A percentile compares a stretch with the other conserved stretches of the same genome.
Evolutionary conservation across 176 grass and related monocot species (phyloP).

Genomic region (Pharus latifolius): DNA sequence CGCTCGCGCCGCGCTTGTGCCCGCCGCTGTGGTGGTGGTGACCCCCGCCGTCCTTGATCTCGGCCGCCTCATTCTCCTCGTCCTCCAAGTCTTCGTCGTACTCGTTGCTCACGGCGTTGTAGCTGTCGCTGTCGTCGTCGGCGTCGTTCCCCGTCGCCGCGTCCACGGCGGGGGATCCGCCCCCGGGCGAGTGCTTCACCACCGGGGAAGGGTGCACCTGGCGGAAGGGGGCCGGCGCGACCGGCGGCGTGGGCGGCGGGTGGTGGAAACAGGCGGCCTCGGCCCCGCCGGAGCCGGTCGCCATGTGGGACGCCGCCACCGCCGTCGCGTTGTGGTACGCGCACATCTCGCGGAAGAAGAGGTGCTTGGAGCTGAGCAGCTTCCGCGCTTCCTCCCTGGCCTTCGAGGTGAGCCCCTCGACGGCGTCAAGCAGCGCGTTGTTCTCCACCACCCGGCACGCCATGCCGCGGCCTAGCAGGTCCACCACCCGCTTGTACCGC

Average conservation of each 20-base stretch:
- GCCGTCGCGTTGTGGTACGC: conserved; percentile 62
- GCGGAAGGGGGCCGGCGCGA: neutral
- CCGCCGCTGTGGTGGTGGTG: conserved; percentile 24
- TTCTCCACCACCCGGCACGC: conserved; percentile 83
- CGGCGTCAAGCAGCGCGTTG: conserved; percentile 54
- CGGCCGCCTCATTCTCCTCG: neutral
- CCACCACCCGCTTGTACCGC: conserved; percentile 80
- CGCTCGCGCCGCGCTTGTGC: conserved; percentile 16
- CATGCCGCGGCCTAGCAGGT: conserved; percentile 76
- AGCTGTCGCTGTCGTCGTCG: conserved; percentile 43
- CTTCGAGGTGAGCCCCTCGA: conserved; percentile 56
- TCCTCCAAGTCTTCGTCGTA: conserved; percentile 7
- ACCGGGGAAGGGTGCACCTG: neutral
- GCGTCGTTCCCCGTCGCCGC: neutral
- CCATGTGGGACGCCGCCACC: neutral
- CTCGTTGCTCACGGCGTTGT: conserved; percentile 12
- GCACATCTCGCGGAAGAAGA: conserved; percentile 98
- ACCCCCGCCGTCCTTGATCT: neutral
- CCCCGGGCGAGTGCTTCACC: too few species aligned
- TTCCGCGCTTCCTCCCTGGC: conserved; percentile 86
- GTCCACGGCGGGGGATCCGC: conserved; percentile 7
- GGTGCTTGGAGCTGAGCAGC: conserved; percentile 90
- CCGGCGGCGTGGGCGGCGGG: neutral
- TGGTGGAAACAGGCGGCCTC: conserved; percentile 37
- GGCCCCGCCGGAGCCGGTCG: neutral